Conservation (phyloP, 2,329 filamentous ascomycete genomes). For the Fusarium sp. region DNA sequence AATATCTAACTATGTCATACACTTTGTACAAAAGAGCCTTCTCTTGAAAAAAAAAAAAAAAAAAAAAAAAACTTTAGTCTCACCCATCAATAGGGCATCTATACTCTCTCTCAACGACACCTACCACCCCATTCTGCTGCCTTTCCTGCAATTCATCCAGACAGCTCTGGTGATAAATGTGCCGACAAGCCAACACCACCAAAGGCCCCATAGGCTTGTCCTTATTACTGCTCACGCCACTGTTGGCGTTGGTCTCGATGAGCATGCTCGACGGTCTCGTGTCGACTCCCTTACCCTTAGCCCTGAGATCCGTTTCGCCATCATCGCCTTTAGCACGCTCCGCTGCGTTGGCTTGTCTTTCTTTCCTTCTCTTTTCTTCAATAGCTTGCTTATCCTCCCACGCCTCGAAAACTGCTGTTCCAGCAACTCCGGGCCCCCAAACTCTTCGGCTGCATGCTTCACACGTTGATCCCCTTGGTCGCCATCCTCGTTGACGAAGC, state of each 20-base stretch:
- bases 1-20: slow-evolving; percentile 40
- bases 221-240: slow-evolving; percentile 32
- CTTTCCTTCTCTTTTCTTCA: slow-evolving; percentile 60
- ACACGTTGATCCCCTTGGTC: slow-evolving; percentile 86
- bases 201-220: slow-evolving; percentile 71
- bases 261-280: slow-evolving; percentile 57
- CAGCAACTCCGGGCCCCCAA: slow-evolving; percentile 86
- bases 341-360: slow-evolving; percentile 53
- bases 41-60: background rate
- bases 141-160: slow-evolving; percentile 73
- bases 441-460: slow-evolving; percentile 84
- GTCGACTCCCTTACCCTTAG: slow-evolving; percentile 59
- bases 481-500: slow-evolving; percentile 87
- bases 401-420: slow-evolving; percentile 79
- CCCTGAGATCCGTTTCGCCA: slow-evolving; percentile 50
- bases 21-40: slow-evolving; percentile 39
- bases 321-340: slow-evolving; percentile 55
- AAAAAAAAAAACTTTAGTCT: slow-evolving; percentile 7
- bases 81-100: slow-evolving; percentile 69
- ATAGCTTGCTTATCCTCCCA: slow-evolving; percentile 75
- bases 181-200: slow-evolving; percentile 76
- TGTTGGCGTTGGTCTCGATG: slow-evolving; percentile 47
- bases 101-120: slow-evolving; percentile 62
- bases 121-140: slow-evolving; percentile 60
- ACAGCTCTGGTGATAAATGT: slow-evolving; percentile 77